Conservation (phyloP, 1,284 basidiomycete species). For the Moesziomyces parantarcticus region DNA sequence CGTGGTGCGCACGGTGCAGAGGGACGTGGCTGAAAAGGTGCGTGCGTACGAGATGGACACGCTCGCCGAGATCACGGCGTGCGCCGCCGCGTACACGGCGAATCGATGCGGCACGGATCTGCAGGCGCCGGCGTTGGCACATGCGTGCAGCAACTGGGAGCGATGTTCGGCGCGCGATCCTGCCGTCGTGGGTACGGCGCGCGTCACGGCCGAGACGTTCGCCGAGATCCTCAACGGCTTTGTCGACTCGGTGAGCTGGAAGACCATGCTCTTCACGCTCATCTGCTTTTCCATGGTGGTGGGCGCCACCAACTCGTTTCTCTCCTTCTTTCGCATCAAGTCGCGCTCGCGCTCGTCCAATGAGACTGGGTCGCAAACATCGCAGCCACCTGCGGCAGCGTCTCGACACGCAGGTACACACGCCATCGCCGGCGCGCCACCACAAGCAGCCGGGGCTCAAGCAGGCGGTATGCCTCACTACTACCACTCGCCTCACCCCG, state of each 20-base stretch:
- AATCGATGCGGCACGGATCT: conserved; percentile 61
- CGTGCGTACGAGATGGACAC: conserved; percentile 81
- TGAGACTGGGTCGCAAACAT: conserved; percentile 3
- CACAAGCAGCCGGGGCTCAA: conserved; percentile 3
- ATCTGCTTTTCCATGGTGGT: conserved; percentile 61
- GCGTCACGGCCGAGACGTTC: conserved; percentile 91
- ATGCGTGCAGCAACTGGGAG: conserved; percentile 75
- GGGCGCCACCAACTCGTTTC: conserved; percentile 62
- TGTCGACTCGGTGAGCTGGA: conserved; percentile 96
- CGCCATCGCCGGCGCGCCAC: conserved; percentile 2
- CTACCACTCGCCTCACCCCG: conserved; percentile 22
- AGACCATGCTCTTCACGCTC: conserved; percentile 77
- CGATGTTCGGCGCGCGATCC: conserved; percentile 96
- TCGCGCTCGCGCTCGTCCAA: conserved; percentile 21
- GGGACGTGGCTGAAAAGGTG: conserved; percentile 88
- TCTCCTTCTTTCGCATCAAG: conserved; percentile 63
- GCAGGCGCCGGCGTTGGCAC: conserved; percentile 59
- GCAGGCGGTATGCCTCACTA: conserved; percentile 17
- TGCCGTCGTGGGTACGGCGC: conserved; percentile 84
- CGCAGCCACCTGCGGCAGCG: conserved; percentile 7
- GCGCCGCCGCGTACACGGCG: conserved; percentile 47
- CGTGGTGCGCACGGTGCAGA: conserved; percentile 87
- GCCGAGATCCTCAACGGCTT: conserved; percentile 96
- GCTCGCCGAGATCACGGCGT: conserved; percentile 58
- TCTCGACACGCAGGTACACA: conserved; percentile 1